Evolutionary conservation across 2,329 filamentous ascomycete genomes (phyloP), one percentile per base, ranked within the genome.

Genomic region (Sclerotinia sclerotiorum): DNA sequence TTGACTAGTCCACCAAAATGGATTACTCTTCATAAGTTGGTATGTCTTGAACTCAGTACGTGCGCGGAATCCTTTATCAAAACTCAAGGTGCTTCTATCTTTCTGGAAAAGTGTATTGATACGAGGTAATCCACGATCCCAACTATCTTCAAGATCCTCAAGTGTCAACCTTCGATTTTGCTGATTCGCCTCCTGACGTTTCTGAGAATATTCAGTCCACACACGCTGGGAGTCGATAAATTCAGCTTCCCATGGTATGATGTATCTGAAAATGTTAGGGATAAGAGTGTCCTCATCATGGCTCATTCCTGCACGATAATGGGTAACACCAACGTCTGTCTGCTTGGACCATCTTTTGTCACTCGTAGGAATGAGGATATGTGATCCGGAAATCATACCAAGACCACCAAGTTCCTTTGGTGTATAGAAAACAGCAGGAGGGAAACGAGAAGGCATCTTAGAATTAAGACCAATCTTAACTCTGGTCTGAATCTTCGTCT

Each of bases 91-190:
- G 79, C 93, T 97, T 76, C 95, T 87, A 75, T 99, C 95, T 80
- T 99, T 99, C 79, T 99, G 95, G 88, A 99, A 99, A 2, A 99
- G 84, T 0, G 95, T 99, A 79, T 99, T 99, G 82, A 99, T 99
- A 82, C 95, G 91, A 24, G 95, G 95, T 65, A 99, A 84, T 83
- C 95, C 95, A 74, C 95, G 92, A 77, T 99, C 96, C 95, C 95
- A 99, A 77, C 93, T 97, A 78, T 99, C 95, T 77, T 99, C 95
- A 29, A 99, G 84, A 80, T 99, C 95, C 78, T 99, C 95, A 10
- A 99, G 85, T 0, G 95, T 99, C 58, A 99, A 83, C 73, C 95
- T 89, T 68, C 95, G 90, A 76, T 99, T 99, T 79, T 99, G 95
- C 75, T 98, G 94, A 76, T 97, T 97, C 27, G 95, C 96, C 78